Base-by-base conservation (phyloP, 1,139 yeast species). In the Blastobotrys raffinosifermentans region DNA sequence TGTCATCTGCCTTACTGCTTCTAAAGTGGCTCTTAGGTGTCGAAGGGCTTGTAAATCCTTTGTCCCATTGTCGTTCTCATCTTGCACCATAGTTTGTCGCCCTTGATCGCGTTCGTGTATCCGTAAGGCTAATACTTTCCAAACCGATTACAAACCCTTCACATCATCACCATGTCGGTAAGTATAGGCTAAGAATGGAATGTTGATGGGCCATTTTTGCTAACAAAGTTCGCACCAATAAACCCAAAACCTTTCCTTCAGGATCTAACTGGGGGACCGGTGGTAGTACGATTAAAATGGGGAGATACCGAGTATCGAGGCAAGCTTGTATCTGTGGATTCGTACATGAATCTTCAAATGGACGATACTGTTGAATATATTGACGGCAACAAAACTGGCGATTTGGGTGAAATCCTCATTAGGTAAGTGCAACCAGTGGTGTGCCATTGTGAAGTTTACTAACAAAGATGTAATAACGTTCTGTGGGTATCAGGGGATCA, bases 241-340 rank as follows among this genome's bases (percentile, higher is more conserved):
- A 89, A 89, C 55, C 98, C 98, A 17, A 87, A 84, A 58, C 97
- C 97, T 20, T 91, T 81, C 51, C 67, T 91, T 38, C 81, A 81
- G 46, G 80, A 82, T 17, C 73, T 91, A 32, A 69, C 82, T 15
- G 80, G 81, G 41, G 72, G 78, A 44, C 67, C 66, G 16, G 87
- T 91, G 11, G 64, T 80, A n/a, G 94, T 91, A n/a, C 75, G 91
- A 39, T 72, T 91, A 46, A 91, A 91, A 60, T 93, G 96, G 83
- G 91, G 87, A 55, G 76, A 75, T 47, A 83, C 95, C n/a, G 94
- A 87, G 57, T 91, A 91, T 62, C 72, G 67, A 43, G 98, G 98
- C 1, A 72, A 61, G n/a, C 70, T 91, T 34, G 64, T 78, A 11
- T 79, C 95, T 1, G 82, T 86, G 19, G 99, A 91, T 58, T 85